Conservation (phyloP, 2,329 filamentous ascomycete genomes). For the Arthroderma sp. region DNA sequence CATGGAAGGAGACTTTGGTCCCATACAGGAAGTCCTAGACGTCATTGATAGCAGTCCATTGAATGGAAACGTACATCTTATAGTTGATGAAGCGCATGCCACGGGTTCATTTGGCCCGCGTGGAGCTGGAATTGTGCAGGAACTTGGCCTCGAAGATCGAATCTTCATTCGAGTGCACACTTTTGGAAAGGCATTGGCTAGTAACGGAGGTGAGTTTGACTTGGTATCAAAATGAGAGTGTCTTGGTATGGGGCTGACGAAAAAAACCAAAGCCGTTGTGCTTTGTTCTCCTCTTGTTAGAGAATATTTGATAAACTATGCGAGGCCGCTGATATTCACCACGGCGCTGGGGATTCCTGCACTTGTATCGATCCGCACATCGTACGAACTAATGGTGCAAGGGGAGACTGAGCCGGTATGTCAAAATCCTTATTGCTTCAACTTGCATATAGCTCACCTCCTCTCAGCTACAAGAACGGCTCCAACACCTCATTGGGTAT, state of each 20-base stretch:
- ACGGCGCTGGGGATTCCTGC: slow-evolving; percentile 53
- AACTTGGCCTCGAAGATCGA: slow-evolving; percentile 37
- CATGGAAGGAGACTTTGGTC: slow-evolving; percentile 68
- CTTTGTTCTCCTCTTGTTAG: slow-evolving; percentile 48
- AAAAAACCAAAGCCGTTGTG: slow-evolving; percentile 37
- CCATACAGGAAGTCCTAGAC: slow-evolving; percentile 46
- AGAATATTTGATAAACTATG: slow-evolving; percentile 61
- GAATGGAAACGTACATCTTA: slow-evolving; percentile 40
- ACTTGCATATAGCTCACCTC: neutral
- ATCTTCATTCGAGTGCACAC: slow-evolving; percentile 40
- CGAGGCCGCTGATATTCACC: slow-evolving; percentile 61
- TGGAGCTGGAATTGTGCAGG: slow-evolving; percentile 38
- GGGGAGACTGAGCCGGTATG: slow-evolving; percentile 37
- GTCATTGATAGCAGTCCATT: slow-evolving; percentile 46
- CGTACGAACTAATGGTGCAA: slow-evolving; percentile 43
- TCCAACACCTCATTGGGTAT: slow-evolving; percentile 35
- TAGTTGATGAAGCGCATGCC: slow-evolving; percentile 46
- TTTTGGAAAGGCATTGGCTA: slow-evolving; percentile 43
- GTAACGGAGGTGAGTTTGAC: slow-evolving; percentile 49
- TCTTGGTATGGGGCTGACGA: slow-evolving; percentile 7
- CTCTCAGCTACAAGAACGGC: slow-evolving; percentile 27
- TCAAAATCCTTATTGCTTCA: neutral
- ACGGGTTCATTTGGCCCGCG: slow-evolving; percentile 38
- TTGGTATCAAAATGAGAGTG: slow-evolving; percentile 2
- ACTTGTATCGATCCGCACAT: slow-evolving; percentile 44